Evolutionary conservation across 1,284 basidiomycete species (phyloP).

Genomic region (Macrocystidia cucumis): DNA sequence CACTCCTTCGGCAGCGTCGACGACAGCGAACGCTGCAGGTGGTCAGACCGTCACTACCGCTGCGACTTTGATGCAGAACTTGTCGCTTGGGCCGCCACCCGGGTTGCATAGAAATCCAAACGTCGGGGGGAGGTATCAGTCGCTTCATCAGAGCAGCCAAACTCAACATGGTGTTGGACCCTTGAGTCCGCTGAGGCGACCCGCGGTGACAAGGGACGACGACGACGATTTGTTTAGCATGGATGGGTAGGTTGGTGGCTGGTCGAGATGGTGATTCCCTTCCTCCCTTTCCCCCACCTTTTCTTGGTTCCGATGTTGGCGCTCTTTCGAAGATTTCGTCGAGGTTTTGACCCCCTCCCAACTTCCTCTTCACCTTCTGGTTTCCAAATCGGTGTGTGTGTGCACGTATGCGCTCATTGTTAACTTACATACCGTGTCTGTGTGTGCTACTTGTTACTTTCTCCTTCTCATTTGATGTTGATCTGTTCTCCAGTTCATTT

Average conservation of each 20-base stretch:
- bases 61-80: slow-evolving; percentile 6
- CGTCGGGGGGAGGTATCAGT: slow-evolving; percentile 24
- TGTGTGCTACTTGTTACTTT: too few species aligned
- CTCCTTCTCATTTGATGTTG: too few species aligned
- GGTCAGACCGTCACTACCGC: slow-evolving; percentile 8
- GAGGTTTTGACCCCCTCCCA: too few species aligned
- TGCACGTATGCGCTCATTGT: too few species aligned
- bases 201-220: slow-evolving; percentile 48
- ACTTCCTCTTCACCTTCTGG: too few species aligned
- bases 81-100: slow-evolving; percentile 22
- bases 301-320: too few species aligned
- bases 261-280: slow-evolving; percentile 7
- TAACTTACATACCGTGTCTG: too few species aligned
- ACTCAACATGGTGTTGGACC: too few species aligned
- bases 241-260: slow-evolving; percentile 49
- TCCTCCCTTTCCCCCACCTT: slow-evolving; percentile 3
- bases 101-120: slow-evolving; percentile 28
- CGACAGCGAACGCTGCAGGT: slow-evolving; percentile 9
- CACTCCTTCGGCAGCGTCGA: slow-evolving; percentile 33
- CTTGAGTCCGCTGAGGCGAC: slow-evolving; percentile 49
- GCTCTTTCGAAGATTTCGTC: too few species aligned
- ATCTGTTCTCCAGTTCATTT: too few species aligned
- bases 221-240: slow-evolving; percentile 64
- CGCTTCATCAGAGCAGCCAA: slow-evolving; percentile 12
- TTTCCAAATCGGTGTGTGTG: too few species aligned